Base-by-base conservation (phyloP, 164 flowering plant genomes). In the Aristolochia contorta region DNA sequence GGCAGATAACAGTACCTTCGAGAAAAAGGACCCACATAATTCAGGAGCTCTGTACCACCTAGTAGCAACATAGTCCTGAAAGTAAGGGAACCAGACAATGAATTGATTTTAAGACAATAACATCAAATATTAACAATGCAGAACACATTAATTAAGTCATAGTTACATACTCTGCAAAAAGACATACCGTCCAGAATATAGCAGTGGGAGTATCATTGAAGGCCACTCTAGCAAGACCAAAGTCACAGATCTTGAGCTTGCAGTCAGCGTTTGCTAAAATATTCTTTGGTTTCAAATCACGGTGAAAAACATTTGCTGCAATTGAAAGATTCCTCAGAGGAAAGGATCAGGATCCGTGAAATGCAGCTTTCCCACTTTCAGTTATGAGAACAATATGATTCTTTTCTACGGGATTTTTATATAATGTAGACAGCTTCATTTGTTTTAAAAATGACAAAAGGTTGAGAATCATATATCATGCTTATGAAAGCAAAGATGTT, bases 31-130 rank as follows among this genome's bases (percentile, higher is more conserved):
- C 59, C 98, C 98, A 75, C 98, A 91, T 66, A 91, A 70, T 64
- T 91, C 98, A 49, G 98, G 98, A 66, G 98, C 98, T 63, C 98
- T 81, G 56, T 92, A 92, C 98, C 96, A 92, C 66, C 98, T 79
- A 64, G 98, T 92, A 50, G 98, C 98, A 63, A 92, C 98, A 76
- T 92, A 92, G 69, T 92, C 98, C 98, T 92, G 74, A 7, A 60
- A 60, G 43, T 21, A 43, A 60, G 19, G 25, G 41, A 61, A 23
- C 6, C 62, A 62, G 51, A 30, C 23, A 1, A 18, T 62, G 16
- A 53, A 66, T 61, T 48, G 33, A 47, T 12, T 33, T 12, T 2
- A 16, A 24, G 19, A 16, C 18, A 14, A 55, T 32, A 21, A 30
- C 9, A 23, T 20, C 32, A 41, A 1, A 4, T 4, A 53, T 9